Conservation (phyloP, 1,284 basidiomycete species). For the Butyriboletus appendiculatus region DNA sequence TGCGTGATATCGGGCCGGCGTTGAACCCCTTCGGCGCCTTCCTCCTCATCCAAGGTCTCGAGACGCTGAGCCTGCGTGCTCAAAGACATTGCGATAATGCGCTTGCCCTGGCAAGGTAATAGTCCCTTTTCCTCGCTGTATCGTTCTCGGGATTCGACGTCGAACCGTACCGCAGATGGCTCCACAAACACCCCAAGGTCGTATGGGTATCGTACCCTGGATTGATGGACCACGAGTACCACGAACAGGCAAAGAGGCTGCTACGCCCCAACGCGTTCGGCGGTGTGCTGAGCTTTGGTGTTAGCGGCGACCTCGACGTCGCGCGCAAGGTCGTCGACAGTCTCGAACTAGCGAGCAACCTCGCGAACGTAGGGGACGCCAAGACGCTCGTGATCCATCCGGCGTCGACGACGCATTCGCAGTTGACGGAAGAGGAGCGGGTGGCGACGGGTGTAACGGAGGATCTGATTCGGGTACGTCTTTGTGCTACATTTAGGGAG, state of each 20-base stretch:
- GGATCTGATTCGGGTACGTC: slow-evolving; percentile 74
- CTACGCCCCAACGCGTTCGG: slow-evolving; percentile 65
- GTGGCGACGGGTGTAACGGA: slow-evolving; percentile 71
- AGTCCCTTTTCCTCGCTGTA: slow-evolving; percentile 1
- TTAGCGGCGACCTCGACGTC: slow-evolving; percentile 60
- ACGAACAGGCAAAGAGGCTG: slow-evolving; percentile 59
- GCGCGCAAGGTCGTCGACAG: slow-evolving; percentile 74
- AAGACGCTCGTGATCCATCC: slow-evolving; percentile 85
- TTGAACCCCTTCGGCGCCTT: slow-evolving; percentile 82
- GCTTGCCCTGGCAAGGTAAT: slow-evolving; percentile 63
- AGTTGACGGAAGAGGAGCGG: slow-evolving; percentile 72
- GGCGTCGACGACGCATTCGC: slow-evolving; percentile 82
- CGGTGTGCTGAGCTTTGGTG: slow-evolving; percentile 79
- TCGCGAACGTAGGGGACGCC: slow-evolving; percentile 71
- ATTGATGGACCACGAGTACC: slow-evolving; percentile 61
- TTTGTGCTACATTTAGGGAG: neutral
- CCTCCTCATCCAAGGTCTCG: slow-evolving; percentile 79
- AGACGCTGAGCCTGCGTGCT: slow-evolving; percentile 79
- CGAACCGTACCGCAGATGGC: slow-evolving; percentile 42
- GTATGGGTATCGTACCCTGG: slow-evolving; percentile 84
- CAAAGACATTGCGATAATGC: slow-evolving; percentile 77
- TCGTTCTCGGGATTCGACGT: neutral
- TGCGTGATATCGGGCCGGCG: slow-evolving; percentile 75
- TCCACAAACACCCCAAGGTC: slow-evolving; percentile 69
- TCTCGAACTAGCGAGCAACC: slow-evolving; percentile 71